A percentile compares a stretch with the other conserved stretches of the same genome.
phyloP scores from a whole-genome alignment of 1,284 basidiomycete genomes.

The Rhodotorula glutinis region DNA sequence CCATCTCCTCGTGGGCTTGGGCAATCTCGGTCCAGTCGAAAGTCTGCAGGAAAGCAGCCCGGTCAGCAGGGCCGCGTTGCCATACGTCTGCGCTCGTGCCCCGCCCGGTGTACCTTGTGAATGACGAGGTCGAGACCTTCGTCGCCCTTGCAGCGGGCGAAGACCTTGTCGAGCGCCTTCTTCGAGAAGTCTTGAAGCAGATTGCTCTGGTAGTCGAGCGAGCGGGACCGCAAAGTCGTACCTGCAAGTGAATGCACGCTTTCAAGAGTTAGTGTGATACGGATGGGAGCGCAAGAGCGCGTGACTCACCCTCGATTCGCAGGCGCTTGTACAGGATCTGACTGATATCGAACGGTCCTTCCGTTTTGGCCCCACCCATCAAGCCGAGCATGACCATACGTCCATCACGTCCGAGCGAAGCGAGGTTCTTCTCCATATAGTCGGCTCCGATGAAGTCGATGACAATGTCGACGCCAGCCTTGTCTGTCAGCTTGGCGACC shows the following conservation, averaged over 20 bases:
- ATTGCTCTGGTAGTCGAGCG: conserved; percentile 73
- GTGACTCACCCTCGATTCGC: conserved; percentile 62
- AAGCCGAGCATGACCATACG: conserved; percentile 53
- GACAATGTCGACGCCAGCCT: conserved; percentile 71
- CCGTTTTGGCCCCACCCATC: conserved; percentile 61
- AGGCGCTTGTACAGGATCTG: conserved; percentile 81
- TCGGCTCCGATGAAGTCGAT: conserved; percentile 80
- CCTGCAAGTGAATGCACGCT: conserved; percentile 46
- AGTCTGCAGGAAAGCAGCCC: conserved; percentile 52
- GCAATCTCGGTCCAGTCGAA: conserved; percentile 80
- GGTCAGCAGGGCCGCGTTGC: not conserved
- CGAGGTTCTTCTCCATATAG: conserved; percentile 80
- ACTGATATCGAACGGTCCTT: conserved; percentile 59
- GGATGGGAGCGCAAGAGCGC: no score
- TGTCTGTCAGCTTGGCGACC: conserved; percentile 8
- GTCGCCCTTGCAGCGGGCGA: conserved; percentile 44
- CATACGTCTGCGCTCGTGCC: not conserved
- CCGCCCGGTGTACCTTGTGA: conserved; percentile 59
- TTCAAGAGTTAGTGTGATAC: not conserved
- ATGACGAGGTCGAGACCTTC: conserved; percentile 70
- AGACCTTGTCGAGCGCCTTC: conserved; percentile 61
- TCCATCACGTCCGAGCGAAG: conserved; percentile 54
- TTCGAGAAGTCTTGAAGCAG: conserved; percentile 66
- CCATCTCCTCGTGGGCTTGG: conserved; percentile 82
- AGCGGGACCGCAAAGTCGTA: conserved; percentile 76